Evolutionary conservation across 345 rosid species (phyloP), one percentile per base, ranked within the genome.

Genomic region (Syzygium aromaticum): DNA sequence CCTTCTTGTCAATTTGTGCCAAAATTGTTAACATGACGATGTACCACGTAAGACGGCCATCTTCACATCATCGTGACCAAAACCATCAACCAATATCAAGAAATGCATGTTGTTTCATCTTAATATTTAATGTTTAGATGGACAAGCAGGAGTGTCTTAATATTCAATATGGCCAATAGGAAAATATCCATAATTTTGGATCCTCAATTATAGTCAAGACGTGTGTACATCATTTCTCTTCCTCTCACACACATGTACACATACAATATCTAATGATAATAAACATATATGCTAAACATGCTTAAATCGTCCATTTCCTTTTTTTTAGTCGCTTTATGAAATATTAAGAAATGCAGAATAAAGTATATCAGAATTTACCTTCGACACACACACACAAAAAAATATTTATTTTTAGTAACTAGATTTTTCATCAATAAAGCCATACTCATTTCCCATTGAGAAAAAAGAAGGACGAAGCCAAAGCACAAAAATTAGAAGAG

Each of bases 1-100:
- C 5, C 0, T 67, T 30, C 8, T 12, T 3, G 0, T 33, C 11
- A 0, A 2, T 67, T 33, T 17, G 17, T 0, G 0, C 21, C 0
- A 1, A 8, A 30, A 67, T 30, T 30, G 6, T 0, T 2, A 0
- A 67, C 40, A 12, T 0, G 17, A 9, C 0, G 0, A 9, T 0
- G 0, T 8, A 12, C 3, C 23, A 17, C 3, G 0, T 67, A 33
- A 67, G 25, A 33, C 21, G 2, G 21, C 6, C 7, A 9, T 11
- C 12, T 33, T 17, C 46, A 33, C 19, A 33, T 67, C 46, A 8
- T 8, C 2, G 0, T 8, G 46, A 4, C 46, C 46, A 67, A 17
- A 33, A 30, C 46, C 23, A 33, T 17, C 13, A 67, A 67, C 46
- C 13, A 33, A 33, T 8, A 17, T 67, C 33, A 17, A 67, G 7